phyloP scores from a whole-genome alignment of 2,329 filamentous ascomycete species.

The Ophiocordyceps camponoti-rufipedis region DNA sequence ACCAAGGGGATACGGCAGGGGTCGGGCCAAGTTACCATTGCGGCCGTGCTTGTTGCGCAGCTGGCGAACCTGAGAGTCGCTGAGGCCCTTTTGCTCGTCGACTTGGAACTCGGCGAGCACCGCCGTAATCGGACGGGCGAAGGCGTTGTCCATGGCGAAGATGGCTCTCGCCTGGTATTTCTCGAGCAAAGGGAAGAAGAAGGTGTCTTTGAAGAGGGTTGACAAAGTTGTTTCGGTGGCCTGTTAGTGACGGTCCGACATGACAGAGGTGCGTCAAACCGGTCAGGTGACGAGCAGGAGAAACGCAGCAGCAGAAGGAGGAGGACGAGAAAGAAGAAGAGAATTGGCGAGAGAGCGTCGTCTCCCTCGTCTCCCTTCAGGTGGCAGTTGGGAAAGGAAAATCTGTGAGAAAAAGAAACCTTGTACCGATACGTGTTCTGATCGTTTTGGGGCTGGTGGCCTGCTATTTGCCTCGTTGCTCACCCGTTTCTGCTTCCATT shows the following conservation, averaged over 20 bases:
- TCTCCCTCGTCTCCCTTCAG: neutral
- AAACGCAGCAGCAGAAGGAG: slow-evolving; percentile 3
- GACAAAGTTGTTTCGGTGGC: slow-evolving; percentile 2
- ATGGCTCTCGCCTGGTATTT: slow-evolving; percentile 1
- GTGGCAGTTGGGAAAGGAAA: neutral
- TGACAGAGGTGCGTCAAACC: slow-evolving; percentile 11
- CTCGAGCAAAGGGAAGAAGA: neutral
- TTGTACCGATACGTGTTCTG: neutral
- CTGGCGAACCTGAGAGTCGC: slow-evolving; percentile 36
- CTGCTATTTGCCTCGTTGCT: neutral
- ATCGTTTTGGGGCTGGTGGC: neutral
- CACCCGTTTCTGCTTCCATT: neutral
- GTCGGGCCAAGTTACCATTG: slow-evolving; percentile 34
- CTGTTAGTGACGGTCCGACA: slow-evolving; percentile 9
- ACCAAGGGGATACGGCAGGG: neutral
- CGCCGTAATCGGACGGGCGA: slow-evolving; percentile 35
- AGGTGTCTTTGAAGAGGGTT: slow-evolving; percentile 2
- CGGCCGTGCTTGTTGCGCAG: slow-evolving; percentile 41
- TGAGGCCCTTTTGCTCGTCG: slow-evolving; percentile 34
- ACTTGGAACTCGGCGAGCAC: slow-evolving; percentile 42
- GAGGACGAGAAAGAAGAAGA: neutral
- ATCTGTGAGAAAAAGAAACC: neutral
- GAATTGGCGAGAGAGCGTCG: neutral
- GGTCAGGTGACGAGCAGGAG: slow-evolving; percentile 7
- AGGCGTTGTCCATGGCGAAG: slow-evolving; percentile 42